Evolutionary conservation across 192 early-diverging fungal genomes (phyloP).

Genomic region (Nowakowskiella sp.): DNA sequence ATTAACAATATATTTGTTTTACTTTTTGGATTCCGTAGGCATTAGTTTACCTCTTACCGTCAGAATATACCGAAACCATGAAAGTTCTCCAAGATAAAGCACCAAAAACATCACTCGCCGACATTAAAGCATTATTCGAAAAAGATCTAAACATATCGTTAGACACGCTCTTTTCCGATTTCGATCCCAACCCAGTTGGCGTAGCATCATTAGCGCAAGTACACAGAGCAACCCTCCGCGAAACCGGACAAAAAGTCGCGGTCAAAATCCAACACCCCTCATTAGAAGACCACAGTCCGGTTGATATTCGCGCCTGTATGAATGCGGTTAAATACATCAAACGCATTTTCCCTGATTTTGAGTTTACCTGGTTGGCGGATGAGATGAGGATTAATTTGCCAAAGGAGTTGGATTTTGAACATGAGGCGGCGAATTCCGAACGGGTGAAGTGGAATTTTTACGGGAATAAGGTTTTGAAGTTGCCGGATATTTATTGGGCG

Average conservation of each 20-base stretch:
- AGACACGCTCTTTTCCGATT: constrained; percentile 60
- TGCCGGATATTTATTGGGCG: constrained; percentile 77
- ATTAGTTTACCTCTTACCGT: constrained; percentile 78
- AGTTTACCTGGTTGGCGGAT: constrained; percentile 81
- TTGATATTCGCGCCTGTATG: constrained; percentile 57
- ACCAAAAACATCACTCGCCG: constrained; percentile 46
- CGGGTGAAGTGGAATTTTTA: constrained; percentile 41
- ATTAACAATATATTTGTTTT: not conserved
- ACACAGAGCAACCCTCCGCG: constrained; percentile 62
- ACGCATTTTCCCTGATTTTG: constrained; percentile 78
- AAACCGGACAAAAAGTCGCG: constrained; percentile 66
- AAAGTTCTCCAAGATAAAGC: constrained; percentile 17
- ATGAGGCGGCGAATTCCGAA: constrained; percentile 70
- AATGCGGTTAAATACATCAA: constrained; percentile 38
- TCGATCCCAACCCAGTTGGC: constrained; percentile 81
- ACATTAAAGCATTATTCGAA: constrained; percentile 60
- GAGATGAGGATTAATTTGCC: constrained; percentile 82
- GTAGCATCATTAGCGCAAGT: constrained; percentile 93
- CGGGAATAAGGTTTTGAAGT: constrained; percentile 33
- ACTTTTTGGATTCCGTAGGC: constrained; percentile 41
- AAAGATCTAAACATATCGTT: constrained; percentile 59
- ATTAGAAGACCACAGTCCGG: constrained; percentile 62
- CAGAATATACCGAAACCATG: constrained; percentile 85
- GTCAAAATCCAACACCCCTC: constrained; percentile 91
- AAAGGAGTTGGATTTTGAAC: constrained; percentile 75